Conservation (phyloP, 169 alveolate species). For the Eimeria falciformis region DNA sequence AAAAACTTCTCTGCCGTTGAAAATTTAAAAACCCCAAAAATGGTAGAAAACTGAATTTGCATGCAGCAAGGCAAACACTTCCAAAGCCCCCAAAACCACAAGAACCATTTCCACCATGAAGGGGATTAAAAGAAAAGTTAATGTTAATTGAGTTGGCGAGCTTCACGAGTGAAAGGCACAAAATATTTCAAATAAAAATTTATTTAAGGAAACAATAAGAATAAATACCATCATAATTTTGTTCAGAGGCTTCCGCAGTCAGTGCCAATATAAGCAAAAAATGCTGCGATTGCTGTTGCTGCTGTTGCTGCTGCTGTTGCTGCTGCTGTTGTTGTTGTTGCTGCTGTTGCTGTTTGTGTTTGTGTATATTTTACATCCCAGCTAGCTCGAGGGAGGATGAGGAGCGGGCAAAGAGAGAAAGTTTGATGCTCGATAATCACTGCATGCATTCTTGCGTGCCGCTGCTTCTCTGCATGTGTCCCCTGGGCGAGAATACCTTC, state of each 20-base stretch:
- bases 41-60: neutral
- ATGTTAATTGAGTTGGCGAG: neutral
- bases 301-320: slow-evolving; percentile 25
- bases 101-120: no score
- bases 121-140: no score
- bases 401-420: no score
- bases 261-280: no score
- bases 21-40: neutral
- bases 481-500: neutral
- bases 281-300: neutral
- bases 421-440: neutral
- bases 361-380: neutral
- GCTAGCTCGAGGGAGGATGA: neutral
- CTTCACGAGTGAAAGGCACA: neutral
- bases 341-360: neutral
- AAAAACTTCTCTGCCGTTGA: slow-evolving; percentile 2
- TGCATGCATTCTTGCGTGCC: neutral
- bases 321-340: no score
- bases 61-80: neutral
- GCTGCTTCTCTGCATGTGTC: neutral
- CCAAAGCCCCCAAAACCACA: neutral
- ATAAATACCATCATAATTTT: neutral
- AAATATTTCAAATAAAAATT: neutral
- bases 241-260: neutral
- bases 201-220: neutral